Evolutionary conservation across 2,329 filamentous ascomycete species (phyloP).

Genomic region (Neurospora sp.): DNA sequence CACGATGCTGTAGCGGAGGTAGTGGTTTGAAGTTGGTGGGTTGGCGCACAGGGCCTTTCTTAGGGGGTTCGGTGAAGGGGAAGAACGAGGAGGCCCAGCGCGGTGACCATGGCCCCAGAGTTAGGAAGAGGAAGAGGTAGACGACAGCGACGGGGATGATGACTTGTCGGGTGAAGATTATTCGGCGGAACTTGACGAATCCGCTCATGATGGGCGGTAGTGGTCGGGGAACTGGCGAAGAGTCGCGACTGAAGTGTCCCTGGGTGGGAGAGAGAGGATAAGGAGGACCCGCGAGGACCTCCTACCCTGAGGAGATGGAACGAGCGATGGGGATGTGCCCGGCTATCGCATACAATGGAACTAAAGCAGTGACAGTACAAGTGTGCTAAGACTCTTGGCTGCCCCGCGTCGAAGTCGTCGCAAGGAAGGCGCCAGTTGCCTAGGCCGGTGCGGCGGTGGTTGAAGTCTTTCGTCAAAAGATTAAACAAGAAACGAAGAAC

Average conservation of each 20-base stretch:
- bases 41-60: slow-evolving; percentile 12
- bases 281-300: neutral
- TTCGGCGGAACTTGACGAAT: neutral
- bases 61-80: slow-evolving; percentile 3
- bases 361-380: neutral
- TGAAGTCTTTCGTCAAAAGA: neutral
- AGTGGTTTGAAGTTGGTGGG: slow-evolving; percentile 13
- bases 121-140: slow-evolving; percentile 1
- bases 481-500: neutral
- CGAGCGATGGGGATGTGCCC: neutral
- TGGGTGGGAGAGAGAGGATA: neutral
- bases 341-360: neutral
- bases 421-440: neutral
- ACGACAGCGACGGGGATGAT: neutral
- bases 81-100: neutral
- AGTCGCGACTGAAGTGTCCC: neutral
- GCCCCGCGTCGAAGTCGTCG: neutral
- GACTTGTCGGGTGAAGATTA: neutral
- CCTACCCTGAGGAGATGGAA: neutral
- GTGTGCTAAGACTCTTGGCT: neutral
- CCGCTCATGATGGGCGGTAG: neutral
- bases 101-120: slow-evolving; percentile 2
- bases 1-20: slow-evolving; percentile 13
- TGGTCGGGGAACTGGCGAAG: neutral
- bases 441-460: neutral